Base-by-base conservation (phyloP, 306 rosid genomes). In the Delonix regia region DNA sequence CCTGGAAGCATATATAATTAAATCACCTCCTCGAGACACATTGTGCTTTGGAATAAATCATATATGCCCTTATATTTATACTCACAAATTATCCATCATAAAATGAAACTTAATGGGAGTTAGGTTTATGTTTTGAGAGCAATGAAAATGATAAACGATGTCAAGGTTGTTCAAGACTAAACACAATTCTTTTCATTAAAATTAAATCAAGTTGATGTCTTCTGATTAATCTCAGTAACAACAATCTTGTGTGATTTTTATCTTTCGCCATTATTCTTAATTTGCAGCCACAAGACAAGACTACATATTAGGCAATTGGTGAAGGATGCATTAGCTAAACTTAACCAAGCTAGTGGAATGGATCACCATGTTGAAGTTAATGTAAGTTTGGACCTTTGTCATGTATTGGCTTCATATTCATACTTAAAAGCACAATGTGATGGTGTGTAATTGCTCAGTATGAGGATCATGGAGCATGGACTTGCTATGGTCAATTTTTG, bases 281-380 rank as follows among this genome's bases (percentile, higher is more conserved):
- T 39, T 85, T 79, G 68, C 87, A 94, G 98, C 89, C 98, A 88
- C 79, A 94, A 94, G 90, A 92, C 97, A 21, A 88, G 98, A 83
- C 83, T 86, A 33, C 97, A 92, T 69, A 92, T 94, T 84, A 97
- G 98, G 83, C 92, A 92, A 59, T 81, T 94, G 90, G 98, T 94
- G 85, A 94, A 94, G 82, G 97, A 92, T 77, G 92, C 98, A 11
- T 94, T 97, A 0, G 90, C 91, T 51, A 94, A 86, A 71, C 98
- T 94, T 80, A 94, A 94, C 74, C 93, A 85, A 90, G 98, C 97
- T 13, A 92, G 97, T 71, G 98, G 92, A 28, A 87, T 92, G 74
- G 98, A 94, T 90, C 97, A 94, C 76, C 85, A 85, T 18, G 82
- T 75, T 70, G 91, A 80, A 62, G 90, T 88, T 42, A 88, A 94